These are phyloP conservation scores for Russula olivacea DNA, from an alignment of 768 basidiomycete species.

Conservation along the genomic window DNA sequence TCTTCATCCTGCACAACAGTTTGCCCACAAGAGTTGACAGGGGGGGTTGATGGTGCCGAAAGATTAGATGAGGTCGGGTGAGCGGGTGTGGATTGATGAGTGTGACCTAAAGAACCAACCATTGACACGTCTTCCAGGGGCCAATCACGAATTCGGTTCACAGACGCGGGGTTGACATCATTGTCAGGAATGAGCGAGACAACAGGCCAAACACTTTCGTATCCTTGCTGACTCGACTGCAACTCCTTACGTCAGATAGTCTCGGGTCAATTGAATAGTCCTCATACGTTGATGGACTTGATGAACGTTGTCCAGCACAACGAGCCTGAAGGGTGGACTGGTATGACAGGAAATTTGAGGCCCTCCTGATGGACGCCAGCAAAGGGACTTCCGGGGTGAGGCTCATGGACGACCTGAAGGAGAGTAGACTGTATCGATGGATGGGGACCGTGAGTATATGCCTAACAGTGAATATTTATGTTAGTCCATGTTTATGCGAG, in stretches of 20 bases:
- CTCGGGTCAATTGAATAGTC: neutral
- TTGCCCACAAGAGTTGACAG: no score
- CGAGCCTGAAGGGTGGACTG: neutral
- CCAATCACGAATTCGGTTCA: neutral
- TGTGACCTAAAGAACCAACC: no score
- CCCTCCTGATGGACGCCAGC: neutral
- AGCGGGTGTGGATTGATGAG: no score
- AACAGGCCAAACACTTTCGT: neutral
- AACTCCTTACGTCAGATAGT: neutral
- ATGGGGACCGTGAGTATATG: no score
- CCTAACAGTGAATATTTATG: no score
- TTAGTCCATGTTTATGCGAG: no score
- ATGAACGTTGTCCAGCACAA: neutral
- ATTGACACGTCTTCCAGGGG: no score
- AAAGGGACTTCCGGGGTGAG: neutral
- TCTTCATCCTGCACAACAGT: no score
- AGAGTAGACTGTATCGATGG: no score
- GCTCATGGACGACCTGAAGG: no score
- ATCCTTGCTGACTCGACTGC: neutral
- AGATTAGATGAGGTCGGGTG: no score
- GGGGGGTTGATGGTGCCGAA: no score
- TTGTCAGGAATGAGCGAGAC: neutral
- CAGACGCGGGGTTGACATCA: neutral
- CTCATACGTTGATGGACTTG: neutral
- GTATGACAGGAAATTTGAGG: neutral